phyloP scores from a whole-genome alignment of 495 filamentous ascomycete species.

The Chaetomium tenue region DNA sequence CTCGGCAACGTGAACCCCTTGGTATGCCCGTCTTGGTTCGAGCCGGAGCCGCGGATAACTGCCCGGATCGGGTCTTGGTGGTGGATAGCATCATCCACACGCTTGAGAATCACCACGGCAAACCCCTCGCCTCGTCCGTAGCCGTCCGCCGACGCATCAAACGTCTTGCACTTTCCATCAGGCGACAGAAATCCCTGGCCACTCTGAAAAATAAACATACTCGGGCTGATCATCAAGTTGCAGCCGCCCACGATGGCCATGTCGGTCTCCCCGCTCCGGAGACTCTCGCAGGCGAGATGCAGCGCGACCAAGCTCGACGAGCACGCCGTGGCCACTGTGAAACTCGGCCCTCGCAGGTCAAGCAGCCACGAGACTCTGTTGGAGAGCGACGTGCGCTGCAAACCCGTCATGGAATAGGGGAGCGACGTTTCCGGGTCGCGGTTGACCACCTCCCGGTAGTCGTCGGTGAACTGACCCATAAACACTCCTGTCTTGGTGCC shows the following conservation, averaged over 20 bases:
- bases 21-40: neutral
- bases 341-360: neutral
- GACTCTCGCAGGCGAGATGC: neutral
- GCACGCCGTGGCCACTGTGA: neutral
- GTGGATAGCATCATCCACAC: neutral
- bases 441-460: neutral
- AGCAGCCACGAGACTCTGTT: neutral
- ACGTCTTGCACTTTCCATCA: neutral
- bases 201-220: neutral
- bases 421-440: neutral
- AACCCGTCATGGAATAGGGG: neutral
- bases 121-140: neutral
- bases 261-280: neutral
- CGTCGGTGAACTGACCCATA: neutral
- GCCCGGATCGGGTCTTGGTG: constrained; percentile 1
- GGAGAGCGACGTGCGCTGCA: neutral
- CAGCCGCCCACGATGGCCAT: neutral
- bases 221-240: constrained; percentile 5
- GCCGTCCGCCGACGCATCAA: neutral
- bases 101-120: neutral
- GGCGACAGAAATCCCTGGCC: neutral
- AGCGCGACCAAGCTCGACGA: neutral
- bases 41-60: neutral
- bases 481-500: neutral
- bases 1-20: neutral